Percentiles rank a stretch among this genome's conserved stretches.
phyloP scores from a whole-genome alignment of 2,329 filamentous ascomycete species.

The Paracorniculantispora psalliotae region DNA sequence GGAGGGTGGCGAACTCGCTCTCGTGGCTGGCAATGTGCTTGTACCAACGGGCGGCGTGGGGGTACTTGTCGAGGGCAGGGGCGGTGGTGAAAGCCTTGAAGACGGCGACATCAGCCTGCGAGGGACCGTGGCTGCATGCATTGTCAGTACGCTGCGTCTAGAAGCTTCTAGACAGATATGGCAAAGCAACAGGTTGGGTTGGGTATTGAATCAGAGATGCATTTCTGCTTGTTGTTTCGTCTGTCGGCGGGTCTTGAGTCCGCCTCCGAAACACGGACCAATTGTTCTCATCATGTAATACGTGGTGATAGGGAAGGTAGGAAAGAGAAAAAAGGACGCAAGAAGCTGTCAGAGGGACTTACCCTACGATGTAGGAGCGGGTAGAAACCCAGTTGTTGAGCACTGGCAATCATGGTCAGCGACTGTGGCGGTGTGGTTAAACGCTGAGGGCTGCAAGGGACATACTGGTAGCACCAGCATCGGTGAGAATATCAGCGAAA shows the following conservation, averaged over 20 bases:
- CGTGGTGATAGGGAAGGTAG: neutral
- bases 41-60: slow-evolving; percentile 95
- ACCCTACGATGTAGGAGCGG: slow-evolving; percentile 80
- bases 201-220: slow-evolving; percentile 62
- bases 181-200: neutral
- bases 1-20: slow-evolving; percentile 84
- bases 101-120: slow-evolving; percentile 92
- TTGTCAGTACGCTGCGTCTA: neutral
- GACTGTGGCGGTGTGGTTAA: slow-evolving; percentile 24
- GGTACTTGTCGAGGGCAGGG: slow-evolving; percentile 82
- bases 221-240: slow-evolving; percentile 69
- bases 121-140: slow-evolving; percentile 52
- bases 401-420: slow-evolving; percentile 41
- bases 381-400: slow-evolving; percentile 70
- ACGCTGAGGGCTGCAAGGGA: slow-evolving; percentile 21
- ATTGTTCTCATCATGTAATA: slow-evolving; percentile 67
- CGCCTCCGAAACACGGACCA: slow-evolving; percentile 94
- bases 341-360: slow-evolving; percentile 37
- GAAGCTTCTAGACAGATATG: neutral
- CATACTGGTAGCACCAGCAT: slow-evolving; percentile 53
- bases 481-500: slow-evolving; percentile 63
- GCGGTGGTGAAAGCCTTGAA: slow-evolving; percentile 81
- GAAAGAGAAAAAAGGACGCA: neutral
- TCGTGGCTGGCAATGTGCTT: slow-evolving; percentile 95
- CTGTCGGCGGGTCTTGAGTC: slow-evolving; percentile 86